Evolutionary conservation across 1,284 basidiomycete genomes (phyloP).

Genomic region (Cutaneotrichosporon sp.): DNA sequence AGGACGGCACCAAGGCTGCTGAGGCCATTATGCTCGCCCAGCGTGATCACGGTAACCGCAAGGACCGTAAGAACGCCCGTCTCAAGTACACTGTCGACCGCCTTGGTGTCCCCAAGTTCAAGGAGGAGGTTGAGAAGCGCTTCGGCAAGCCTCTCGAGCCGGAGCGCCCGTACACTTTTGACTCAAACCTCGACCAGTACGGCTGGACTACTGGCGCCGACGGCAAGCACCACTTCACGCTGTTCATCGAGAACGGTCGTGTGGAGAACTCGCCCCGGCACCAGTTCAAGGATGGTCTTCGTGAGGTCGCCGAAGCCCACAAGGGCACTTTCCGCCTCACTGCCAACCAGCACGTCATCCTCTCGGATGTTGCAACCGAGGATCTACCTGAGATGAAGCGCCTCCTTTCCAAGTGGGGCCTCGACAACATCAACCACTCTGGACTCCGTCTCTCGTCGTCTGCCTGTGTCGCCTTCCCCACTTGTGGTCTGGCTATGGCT

Average conservation of each 20-base stretch:
- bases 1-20: slow-evolving; percentile 79
- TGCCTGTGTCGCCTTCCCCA: slow-evolving; percentile 97
- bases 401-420: slow-evolving; percentile 77
- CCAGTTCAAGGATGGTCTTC: slow-evolving; percentile 88
- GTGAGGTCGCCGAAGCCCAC: slow-evolving; percentile 88
- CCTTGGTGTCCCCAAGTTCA: slow-evolving; percentile 81
- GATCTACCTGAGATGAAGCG: slow-evolving; percentile 72
- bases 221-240: slow-evolving; percentile 85
- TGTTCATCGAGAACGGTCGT: slow-evolving; percentile 97
- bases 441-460: slow-evolving; percentile 79
- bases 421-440: slow-evolving; percentile 80
- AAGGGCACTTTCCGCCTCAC: slow-evolving; percentile 90
- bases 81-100: slow-evolving; percentile 97
- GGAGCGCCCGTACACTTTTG: slow-evolving; percentile 73
- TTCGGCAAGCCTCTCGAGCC: slow-evolving; percentile 75
- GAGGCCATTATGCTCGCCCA: slow-evolving; percentile 93
- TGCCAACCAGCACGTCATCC: slow-evolving; percentile 89
- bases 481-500: slow-evolving; percentile 92
- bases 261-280: slow-evolving; percentile 85
- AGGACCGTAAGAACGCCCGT: slow-evolving; percentile 73
- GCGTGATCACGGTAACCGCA: slow-evolving; percentile 92
- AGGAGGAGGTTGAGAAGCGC: slow-evolving; percentile 81
- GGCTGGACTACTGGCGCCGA: slow-evolving; percentile 88
- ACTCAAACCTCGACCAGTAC: slow-evolving; percentile 86
- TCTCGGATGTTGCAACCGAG: slow-evolving; percentile 73